Evolutionary conservation across 306 rosid genomes (phyloP).

Genomic region (Cicer judaicum): DNA sequence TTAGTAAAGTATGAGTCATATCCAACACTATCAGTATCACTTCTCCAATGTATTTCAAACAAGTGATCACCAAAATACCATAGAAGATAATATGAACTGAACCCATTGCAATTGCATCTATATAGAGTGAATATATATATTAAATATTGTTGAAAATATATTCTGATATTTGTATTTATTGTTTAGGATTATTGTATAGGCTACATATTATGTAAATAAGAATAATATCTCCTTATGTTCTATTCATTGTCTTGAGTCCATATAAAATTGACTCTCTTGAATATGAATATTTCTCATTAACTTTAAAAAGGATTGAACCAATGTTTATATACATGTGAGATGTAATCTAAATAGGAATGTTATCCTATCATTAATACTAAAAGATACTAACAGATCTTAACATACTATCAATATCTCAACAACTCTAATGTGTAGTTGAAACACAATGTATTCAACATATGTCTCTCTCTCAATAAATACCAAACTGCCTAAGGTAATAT

Average conservation of each 20-base stretch:
- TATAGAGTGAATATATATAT: conserved; percentile 11
- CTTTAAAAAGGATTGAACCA: too few species aligned
- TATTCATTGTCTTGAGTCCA: neutral
- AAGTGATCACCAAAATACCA: neutral
- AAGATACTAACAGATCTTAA: too few species aligned
- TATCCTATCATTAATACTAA: too few species aligned
- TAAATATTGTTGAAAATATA: neutral
- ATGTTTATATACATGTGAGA: too few species aligned
- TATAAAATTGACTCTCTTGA: too few species aligned
- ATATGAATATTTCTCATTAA: too few species aligned
- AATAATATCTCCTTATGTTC: neutral
- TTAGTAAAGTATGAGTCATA: too few species aligned
- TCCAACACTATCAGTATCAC: too few species aligned
- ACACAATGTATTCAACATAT: too few species aligned
- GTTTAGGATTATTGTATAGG: neutral
- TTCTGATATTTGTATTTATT: neutral
- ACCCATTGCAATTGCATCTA: neutral
- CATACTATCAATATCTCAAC: too few species aligned
- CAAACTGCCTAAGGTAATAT: conserved; percentile 22
- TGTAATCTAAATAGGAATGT: too few species aligned
- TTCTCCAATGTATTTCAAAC: neutral
- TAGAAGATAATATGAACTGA: conserved; percentile 3
- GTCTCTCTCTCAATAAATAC: neutral
- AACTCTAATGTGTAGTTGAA: too few species aligned
- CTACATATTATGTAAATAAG: neutral